A percentile compares a stretch with the other conserved stretches of the same genome.
These are phyloP conservation scores for Camellia sinensis DNA, from an alignment of 148 eudicot genomes.

Conservation along the genomic window DNA sequence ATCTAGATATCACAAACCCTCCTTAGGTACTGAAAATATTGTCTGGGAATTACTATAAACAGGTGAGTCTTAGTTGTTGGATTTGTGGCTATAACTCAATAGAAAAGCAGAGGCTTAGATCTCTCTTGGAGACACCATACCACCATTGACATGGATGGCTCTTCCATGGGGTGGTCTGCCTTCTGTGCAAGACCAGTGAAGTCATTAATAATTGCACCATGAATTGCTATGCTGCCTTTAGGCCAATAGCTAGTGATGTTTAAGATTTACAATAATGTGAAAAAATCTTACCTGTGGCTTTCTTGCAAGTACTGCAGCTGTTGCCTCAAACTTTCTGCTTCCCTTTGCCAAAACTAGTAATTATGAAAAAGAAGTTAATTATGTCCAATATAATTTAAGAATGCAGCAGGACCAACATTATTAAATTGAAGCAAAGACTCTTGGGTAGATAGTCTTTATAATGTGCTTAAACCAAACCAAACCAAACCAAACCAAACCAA, in stretches of 20 bases:
- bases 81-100: too few species aligned
- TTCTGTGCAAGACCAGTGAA: not conserved
- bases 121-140: too few species aligned
- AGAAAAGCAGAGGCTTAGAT: too few species aligned
- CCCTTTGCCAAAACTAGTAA: constrained; percentile 72
- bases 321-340: constrained; percentile 64
- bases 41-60: too few species aligned
- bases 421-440: not conserved
- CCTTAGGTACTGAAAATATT: too few species aligned
- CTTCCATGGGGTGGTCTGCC: not conserved
- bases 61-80: too few species aligned
- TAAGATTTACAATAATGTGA: not conserved
- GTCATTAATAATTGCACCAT: not conserved
- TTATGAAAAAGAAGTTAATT: not conserved
- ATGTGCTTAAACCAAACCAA: too few species aligned
- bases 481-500: too few species aligned
- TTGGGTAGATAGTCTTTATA: too few species aligned
- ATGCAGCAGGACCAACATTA: not conserved
- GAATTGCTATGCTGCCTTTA: not conserved
- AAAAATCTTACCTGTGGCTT: constrained; percentile 53
- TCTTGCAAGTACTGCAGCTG: constrained; percentile 68
- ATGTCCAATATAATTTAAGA: not conserved
- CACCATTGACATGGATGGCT: not conserved
- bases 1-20: too few species aligned
- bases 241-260: not conserved